Evolutionary conservation across 768 basidiomycete genomes (phyloP).

Genomic region (Pilatotrama ljubarskyi): DNA sequence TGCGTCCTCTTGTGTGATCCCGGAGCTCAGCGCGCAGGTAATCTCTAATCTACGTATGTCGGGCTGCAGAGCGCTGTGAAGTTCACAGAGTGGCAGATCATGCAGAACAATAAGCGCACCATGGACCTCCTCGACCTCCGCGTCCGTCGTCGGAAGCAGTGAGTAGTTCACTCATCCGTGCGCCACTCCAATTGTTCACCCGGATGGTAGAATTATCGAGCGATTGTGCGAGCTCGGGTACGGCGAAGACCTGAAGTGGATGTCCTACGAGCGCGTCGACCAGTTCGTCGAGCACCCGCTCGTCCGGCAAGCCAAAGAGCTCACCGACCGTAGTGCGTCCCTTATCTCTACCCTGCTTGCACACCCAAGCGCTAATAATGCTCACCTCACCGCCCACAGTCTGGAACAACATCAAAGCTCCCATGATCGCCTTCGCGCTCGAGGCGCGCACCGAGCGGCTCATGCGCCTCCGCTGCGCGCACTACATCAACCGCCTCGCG

Average conservation of each 20-base stretch:
- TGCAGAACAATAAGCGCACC: neutral
- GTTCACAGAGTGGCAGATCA: conserved; percentile 3
- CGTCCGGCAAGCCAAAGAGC: conserved; percentile 16
- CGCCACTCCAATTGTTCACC: neutral
- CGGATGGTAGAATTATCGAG: conserved; percentile 2
- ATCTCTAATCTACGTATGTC: too few species aligned
- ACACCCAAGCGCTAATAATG: neutral
- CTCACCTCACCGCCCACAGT: neutral
- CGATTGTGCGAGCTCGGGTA: conserved; percentile 5
- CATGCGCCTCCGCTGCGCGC: conserved; percentile 9
- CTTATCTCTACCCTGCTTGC: neutral
- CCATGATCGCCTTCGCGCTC: conserved; percentile 8
- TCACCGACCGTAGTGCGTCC: conserved; percentile 16
- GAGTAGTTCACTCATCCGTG: neutral
- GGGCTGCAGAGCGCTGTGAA: neutral
- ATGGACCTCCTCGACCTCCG: conserved; percentile 7
- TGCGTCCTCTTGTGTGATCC: neutral
- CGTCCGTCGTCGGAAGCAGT: conserved; percentile 1
- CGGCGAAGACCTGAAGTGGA: conserved; percentile 7
- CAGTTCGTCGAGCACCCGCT: conserved; percentile 12
- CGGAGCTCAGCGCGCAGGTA: neutral
- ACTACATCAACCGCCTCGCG: conserved; percentile 4
- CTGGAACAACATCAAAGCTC: conserved; percentile 17
- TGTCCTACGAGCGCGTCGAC: neutral
- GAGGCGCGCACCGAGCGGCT: conserved; percentile 9